Base-by-base conservation (phyloP, 352 stramenopile species). In the Phytophthora aleatoria region DNA sequence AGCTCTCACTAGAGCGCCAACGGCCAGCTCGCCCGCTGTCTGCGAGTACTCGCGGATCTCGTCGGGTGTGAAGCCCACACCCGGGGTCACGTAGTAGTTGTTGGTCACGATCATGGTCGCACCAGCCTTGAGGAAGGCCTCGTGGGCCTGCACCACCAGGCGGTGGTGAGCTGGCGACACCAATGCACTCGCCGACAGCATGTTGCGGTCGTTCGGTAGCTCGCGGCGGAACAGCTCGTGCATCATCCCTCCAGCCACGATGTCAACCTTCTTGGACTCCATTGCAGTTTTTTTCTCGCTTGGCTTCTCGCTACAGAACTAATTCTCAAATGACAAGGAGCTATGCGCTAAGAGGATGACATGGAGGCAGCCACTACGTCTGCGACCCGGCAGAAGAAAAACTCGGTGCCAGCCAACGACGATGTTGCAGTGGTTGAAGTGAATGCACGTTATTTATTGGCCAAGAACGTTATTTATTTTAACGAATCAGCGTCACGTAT, bases 191-290 rank as follows among this genome's bases (percentile, higher is more conserved):
- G 93, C 91, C 43, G 88, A 94, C 67, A 94, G 90, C 65, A 95
- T 94, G 74, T 95, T 96, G 52, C 91, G 85, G 73, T 97, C 90
- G 60, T 98, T 95, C 0, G 84, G 76, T 35, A 97, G 69, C 0
- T 89, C 89, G 12, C 68, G 74, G 50, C 75, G 78, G 67, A 97
- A 91, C 13, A 98, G 71, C 72, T 98, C 93, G 64, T 98, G 89
- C 42, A 81, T 83, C n/a, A 89, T 91, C 11, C 87, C 86, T 42
- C 90, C 90, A 13, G 95, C 91, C 13, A 98, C 60, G 6, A 96
- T 59, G 26, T 84, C 68, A 33, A 84, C 36, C 15, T 59, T 65
- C 50, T 67, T 67, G 12, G 59, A 57, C 56, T 66, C 67, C 67
- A 75, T 75, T 45, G 10, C 53, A 11, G 16, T 36, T 3, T 10